phyloP scores from a whole-genome alignment of 345 rosid genomes.

The Salix dunnii region DNA sequence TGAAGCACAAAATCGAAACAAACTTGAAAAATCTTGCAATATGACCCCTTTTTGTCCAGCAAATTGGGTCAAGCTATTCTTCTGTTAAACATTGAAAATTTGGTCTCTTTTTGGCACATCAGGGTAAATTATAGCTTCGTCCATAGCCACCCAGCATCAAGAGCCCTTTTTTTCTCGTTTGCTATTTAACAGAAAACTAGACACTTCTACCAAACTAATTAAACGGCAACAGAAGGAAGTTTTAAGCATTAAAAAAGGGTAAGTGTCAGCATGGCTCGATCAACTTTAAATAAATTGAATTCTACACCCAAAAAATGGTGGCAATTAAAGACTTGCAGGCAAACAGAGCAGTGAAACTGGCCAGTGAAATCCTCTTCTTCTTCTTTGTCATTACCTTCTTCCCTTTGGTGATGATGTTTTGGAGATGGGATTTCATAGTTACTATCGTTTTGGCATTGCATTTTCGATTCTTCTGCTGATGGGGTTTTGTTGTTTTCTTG shows the following conservation, averaged over 20 bases:
- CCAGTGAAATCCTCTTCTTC: constrained; percentile 4
- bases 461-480: not conserved
- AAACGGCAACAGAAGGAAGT: not conserved
- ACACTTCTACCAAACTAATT: not conserved
- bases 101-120: not conserved
- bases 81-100: not conserved
- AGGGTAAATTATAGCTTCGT: not conserved
- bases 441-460: not conserved
- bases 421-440: not conserved
- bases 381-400: not conserved
- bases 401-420: not conserved
- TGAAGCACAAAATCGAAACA: not conserved
- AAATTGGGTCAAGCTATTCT: not conserved
- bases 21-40: not conserved
- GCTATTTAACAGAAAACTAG: not conserved
- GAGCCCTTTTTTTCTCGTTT: not conserved
- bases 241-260: not conserved
- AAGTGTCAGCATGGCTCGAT: not conserved
- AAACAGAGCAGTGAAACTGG: constrained; percentile 6
- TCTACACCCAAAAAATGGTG: not conserved
- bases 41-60: not conserved
- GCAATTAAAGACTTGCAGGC: constrained; percentile 7
- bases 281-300: not conserved
- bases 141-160: not conserved
- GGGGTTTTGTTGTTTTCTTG: not conserved